These are phyloP conservation scores for Drosera capensis DNA, from an alignment of 148 eudicot species.

Conservation along the genomic window DNA sequence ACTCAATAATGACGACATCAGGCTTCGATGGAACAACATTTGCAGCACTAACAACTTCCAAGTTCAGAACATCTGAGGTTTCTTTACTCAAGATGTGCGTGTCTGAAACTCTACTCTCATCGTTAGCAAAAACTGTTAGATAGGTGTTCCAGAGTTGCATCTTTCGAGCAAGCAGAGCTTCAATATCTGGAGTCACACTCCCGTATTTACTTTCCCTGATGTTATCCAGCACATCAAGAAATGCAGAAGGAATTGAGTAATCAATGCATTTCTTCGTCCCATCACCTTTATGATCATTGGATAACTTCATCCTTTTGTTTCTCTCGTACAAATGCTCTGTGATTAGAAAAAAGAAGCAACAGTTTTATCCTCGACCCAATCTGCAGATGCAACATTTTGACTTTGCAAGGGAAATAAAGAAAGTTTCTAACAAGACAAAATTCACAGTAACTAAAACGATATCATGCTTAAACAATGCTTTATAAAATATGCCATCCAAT, in stretches of 20 bases:
- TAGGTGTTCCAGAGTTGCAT: constrained; percentile 8
- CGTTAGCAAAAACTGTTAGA: constrained; percentile 13
- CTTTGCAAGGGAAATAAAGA: no score
- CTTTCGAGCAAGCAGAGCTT: constrained; percentile 27
- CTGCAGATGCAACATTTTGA: no score
- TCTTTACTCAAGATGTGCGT: constrained; percentile 2
- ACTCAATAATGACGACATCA: constrained; percentile 44
- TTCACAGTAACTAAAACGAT: no score
- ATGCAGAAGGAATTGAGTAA: constrained; percentile 32
- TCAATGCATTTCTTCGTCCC: constrained; percentile 17
- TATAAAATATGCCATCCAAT: no score
- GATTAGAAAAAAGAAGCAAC: background rate
- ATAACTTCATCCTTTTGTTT: constrained; percentile 12
- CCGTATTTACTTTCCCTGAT: constrained; percentile 41
- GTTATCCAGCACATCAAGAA: constrained; percentile 13
- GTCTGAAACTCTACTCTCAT: constrained; percentile 1
- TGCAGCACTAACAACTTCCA: constrained; percentile 15
- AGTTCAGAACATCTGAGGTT: constrained; percentile 12
- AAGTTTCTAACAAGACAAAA: no score
- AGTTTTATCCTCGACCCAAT: no score
- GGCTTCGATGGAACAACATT: constrained; percentile 6
- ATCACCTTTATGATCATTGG: constrained; percentile 1
- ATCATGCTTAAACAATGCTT: no score
- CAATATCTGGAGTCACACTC: constrained; percentile 26
- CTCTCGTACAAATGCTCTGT: constrained; percentile 11